Conservation (phyloP, 148 eudicot genomes). For the Nepenthes gracilis region DNA sequence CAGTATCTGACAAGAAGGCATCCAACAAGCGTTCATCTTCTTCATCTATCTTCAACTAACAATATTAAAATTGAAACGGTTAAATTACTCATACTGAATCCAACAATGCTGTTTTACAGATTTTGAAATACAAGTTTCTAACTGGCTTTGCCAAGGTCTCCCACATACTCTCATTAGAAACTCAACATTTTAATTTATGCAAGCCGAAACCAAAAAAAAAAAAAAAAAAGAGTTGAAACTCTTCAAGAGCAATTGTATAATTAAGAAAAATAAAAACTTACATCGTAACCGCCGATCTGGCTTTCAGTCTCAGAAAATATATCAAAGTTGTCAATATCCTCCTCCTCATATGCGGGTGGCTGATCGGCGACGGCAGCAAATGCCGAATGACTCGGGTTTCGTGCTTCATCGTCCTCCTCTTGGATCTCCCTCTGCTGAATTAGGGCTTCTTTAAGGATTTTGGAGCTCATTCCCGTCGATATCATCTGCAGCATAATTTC, state of each 20-base stretch:
- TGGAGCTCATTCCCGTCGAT: conserved; percentile 51
- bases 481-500: conserved; percentile 32
- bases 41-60: conserved; percentile 48
- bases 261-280: conserved; percentile 7
- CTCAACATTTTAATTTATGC: too few relatives aligned
- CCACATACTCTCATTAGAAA: not conserved
- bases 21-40: conserved; percentile 79
- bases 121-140: too few relatives aligned
- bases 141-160: not conserved
- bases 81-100: not conserved
- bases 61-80: not conserved
- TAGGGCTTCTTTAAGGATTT: conserved; percentile 64
- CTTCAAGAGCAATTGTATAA: too few relatives aligned
- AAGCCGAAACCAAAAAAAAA: not conserved
- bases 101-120: not conserved
- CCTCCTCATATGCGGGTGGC: conserved; percentile 38
- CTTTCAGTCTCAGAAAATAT: conserved; percentile 25
- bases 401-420: conserved; percentile 43
- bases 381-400: conserved; percentile 12
- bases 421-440: conserved; percentile 69
- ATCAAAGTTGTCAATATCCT: conserved; percentile 43
- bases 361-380: conserved; percentile 14
- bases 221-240: too few relatives aligned
- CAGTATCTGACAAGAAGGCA: conserved; percentile 56
- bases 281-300: conserved; percentile 55